Evolutionary conservation across 345 rosid species (phyloP), one percentile per base, ranked within the genome.

Genomic region (Sonneratia caseolaris): DNA sequence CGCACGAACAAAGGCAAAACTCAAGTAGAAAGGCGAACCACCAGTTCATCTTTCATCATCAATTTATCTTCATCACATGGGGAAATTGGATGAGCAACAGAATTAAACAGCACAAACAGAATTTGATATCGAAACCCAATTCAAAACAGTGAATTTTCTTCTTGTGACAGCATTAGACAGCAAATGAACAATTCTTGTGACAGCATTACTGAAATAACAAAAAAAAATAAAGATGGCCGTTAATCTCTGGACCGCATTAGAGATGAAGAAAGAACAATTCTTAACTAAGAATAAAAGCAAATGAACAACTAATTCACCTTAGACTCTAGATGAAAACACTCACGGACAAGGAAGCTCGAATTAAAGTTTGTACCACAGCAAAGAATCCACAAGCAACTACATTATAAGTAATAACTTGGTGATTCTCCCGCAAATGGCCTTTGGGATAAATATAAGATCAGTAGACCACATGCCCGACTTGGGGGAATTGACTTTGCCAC

Each of bases 341-440:
- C 65, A 61, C 14, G 24, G 18, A 5, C 24, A 55, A 21, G 11
- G 14, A 62, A 11, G 16, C 38, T 0, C 36, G 66, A 62, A 62
- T 62, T 35, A 32, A 62, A 62, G 66, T 62, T 62, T 68, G 70
- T 56, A 70, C 55, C 47, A 56, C 49, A 24, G 47, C 24, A 70
- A 18, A 72, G 42, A 19, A 56, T 7, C 21, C 38, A 64, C 74
- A 79, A 77, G 74, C 82, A 77, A 75, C 85, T 74, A 78, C 78
- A 48, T 47, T 42, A 42, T 42, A 9, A 42, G 45, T 27, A 37
- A 76, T 76, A 83, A 77, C 73, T 69, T 21, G 8, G 51, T 70
- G n/a, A 72, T 66, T 80, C 76, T 86, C 77, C 87, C 45, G 81
- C 86, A 73, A 64, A 42, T 71, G 83, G 87, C 76, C 83, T 71